Percentiles rank a stretch among this genome's conserved stretches.
Conservation (phyloP, 441 rosid species). For the Breynia disticha region DNA sequence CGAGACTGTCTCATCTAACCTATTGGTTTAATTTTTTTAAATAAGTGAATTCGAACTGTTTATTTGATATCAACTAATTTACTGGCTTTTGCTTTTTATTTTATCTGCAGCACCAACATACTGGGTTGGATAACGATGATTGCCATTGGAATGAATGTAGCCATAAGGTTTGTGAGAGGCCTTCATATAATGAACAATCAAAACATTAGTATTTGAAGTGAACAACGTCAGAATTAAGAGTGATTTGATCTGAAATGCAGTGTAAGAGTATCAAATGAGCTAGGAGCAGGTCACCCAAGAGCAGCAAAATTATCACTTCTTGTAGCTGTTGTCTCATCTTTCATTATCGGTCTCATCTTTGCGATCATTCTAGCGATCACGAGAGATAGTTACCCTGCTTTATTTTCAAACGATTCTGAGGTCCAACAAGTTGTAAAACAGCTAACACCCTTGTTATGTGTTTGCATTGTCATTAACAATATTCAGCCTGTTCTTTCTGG, state of each 20-base stretch:
- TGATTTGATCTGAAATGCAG: slow-evolving; percentile 21
- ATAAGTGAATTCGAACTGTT: too few relatives aligned
- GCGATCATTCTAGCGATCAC: slow-evolving; percentile 29
- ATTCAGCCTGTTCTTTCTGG: slow-evolving; percentile 74
- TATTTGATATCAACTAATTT: too few relatives aligned
- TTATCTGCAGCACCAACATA: slow-evolving; percentile 49
- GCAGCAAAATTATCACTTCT: slow-evolving; percentile 47
- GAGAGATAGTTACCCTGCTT: slow-evolving; percentile 30
- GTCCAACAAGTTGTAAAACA: slow-evolving; percentile 40
- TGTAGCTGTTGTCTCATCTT: slow-evolving; percentile 52
- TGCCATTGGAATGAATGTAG: slow-evolving; percentile 63
- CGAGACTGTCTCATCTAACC: too few relatives aligned
- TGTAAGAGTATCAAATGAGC: slow-evolving; percentile 72
- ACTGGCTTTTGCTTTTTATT: not conserved
- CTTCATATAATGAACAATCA: too few relatives aligned
- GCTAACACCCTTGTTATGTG: slow-evolving; percentile 55
- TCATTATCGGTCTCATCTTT: slow-evolving; percentile 28
- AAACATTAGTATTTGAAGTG: not conserved
- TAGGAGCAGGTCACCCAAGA: slow-evolving; percentile 69
- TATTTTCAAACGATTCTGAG: slow-evolving; percentile 34
- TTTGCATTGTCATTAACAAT: slow-evolving; percentile 44
- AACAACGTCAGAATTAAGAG: not conserved
- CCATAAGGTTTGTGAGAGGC: slow-evolving; percentile 40
- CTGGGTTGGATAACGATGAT: slow-evolving; percentile 64
- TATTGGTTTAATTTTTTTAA: too few relatives aligned